Conservation (phyloP, 495 filamentous ascomycete genomes). For the Aspergillus bertholletiae region DNA sequence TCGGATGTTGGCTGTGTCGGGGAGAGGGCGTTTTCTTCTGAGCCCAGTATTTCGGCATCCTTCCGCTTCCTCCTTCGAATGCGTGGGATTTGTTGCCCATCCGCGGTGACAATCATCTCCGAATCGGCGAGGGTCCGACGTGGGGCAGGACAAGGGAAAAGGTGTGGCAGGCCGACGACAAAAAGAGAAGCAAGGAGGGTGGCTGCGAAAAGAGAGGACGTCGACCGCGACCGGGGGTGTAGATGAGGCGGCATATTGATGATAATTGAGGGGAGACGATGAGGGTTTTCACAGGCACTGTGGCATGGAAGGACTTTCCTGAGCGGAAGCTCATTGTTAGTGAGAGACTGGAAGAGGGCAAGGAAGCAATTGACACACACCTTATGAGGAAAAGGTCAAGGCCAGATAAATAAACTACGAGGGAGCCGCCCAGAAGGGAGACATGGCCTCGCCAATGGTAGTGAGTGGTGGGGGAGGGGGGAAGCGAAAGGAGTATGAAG, state of each 20-base stretch:
- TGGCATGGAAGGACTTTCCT: conserved; percentile 7
- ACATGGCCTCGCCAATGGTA: conserved; percentile 15
- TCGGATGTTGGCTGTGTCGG: conserved; percentile 26
- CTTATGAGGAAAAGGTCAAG: not conserved
- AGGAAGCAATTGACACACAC: not conserved
- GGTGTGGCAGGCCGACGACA: conserved; percentile 84
- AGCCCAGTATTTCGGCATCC: conserved; percentile 23
- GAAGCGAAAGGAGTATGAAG: not conserved
- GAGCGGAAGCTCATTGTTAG: not conserved
- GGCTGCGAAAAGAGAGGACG: conserved; percentile 88
- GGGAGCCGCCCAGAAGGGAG: not conserved
- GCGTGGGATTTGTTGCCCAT: conserved; percentile 39
- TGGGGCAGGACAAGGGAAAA: conserved; percentile 91
- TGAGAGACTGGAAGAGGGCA: not conserved
- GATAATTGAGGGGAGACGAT: not conserved
- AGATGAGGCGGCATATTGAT: conserved; percentile 78
- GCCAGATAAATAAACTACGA: not conserved
- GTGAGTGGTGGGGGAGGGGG: not conserved
- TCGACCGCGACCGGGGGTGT: conserved; percentile 87
- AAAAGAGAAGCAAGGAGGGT: conserved; percentile 89
- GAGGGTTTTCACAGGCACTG: conserved; percentile 2
- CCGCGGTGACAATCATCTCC: conserved; percentile 50
- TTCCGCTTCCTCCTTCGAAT: conserved; percentile 32
- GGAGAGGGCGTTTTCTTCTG: conserved; percentile 14
- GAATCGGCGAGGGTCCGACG: conserved; percentile 69